Conservation (phyloP, 2,329 filamentous ascomycete genomes). For the Triangularia setosa region DNA sequence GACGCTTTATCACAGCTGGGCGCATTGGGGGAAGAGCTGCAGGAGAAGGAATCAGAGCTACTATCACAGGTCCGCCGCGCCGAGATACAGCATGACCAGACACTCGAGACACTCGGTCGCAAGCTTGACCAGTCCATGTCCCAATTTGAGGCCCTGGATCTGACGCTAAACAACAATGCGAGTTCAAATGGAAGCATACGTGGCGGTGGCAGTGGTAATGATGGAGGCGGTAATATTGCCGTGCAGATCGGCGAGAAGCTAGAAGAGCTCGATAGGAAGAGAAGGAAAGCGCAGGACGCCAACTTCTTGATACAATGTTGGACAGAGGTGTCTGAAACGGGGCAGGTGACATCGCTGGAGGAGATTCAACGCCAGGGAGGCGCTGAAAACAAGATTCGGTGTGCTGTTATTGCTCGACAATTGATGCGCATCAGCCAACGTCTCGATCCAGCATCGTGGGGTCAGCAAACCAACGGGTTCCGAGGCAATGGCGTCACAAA, state of each 20-base stretch:
- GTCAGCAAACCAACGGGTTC: slow-evolving; percentile 54
- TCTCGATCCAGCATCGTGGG: slow-evolving; percentile 74
- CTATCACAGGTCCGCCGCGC: slow-evolving; percentile 85
- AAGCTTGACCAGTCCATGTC: slow-evolving; percentile 91
- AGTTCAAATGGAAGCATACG: slow-evolving; percentile 47
- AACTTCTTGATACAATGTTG: slow-evolving; percentile 96
- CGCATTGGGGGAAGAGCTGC: slow-evolving; percentile 74
- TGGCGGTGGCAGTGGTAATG: slow-evolving; percentile 28
- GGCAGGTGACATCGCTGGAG: slow-evolving; percentile 80
- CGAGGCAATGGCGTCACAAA: slow-evolving; percentile 48
- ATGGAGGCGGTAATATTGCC: slow-evolving; percentile 76
- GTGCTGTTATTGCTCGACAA: slow-evolving; percentile 89
- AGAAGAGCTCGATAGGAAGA: slow-evolving; percentile 90
- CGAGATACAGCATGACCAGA: slow-evolving; percentile 87
- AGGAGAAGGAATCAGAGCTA: slow-evolving; percentile 85
- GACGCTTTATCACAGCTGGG: slow-evolving; percentile 65
- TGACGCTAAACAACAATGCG: slow-evolving; percentile 64
- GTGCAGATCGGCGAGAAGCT: slow-evolving; percentile 92
- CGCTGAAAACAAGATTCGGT: slow-evolving; percentile 88
- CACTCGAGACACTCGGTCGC: slow-evolving; percentile 77
- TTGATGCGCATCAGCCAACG: slow-evolving; percentile 90
- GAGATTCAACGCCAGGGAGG: slow-evolving; percentile 81
- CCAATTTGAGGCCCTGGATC: slow-evolving; percentile 86
- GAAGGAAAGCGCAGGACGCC: slow-evolving; percentile 84
- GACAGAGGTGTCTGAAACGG: slow-evolving; percentile 89